Percentiles rank a stretch among this genome's conserved stretches.
phyloP scores from a whole-genome alignment of 192 early-diverging fungal species.

The Backusella psychrophila region DNA sequence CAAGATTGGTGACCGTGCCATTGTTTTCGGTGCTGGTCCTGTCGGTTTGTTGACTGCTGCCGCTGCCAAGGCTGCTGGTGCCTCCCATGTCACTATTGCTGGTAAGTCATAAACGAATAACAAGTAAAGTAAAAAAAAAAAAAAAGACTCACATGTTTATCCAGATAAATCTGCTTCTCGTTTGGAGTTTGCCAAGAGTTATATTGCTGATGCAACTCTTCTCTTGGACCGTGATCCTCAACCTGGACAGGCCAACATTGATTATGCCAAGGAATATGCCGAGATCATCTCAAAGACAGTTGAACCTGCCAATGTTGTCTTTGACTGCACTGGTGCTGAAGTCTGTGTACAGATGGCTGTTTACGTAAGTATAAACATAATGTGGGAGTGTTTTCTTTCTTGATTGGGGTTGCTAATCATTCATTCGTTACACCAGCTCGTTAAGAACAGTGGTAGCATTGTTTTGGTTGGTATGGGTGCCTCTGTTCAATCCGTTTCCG shows the following conservation, averaged over 20 bases:
- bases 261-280: slow-evolving; percentile 25
- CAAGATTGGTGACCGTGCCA: slow-evolving; percentile 32
- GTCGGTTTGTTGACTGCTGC: slow-evolving; percentile 40
- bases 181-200: slow-evolving; percentile 41
- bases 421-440: slow-evolving; percentile 16
- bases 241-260: slow-evolving; percentile 31
- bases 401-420: not conserved
- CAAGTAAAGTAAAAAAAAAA: not conserved
- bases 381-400: not conserved
- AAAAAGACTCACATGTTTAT: not conserved
- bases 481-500: slow-evolving; percentile 31
- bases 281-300: slow-evolving; percentile 16
- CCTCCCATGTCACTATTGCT: slow-evolving; percentile 37
- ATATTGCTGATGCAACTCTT: slow-evolving; percentile 31
- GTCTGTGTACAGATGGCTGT: slow-evolving; percentile 41
- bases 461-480: slow-evolving; percentile 44
- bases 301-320: slow-evolving; percentile 34
- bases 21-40: slow-evolving; percentile 49
- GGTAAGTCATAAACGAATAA: slow-evolving; percentile 18
- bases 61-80: slow-evolving; percentile 43
- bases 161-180: slow-evolving; percentile 28
- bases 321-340: slow-evolving; percentile 44
- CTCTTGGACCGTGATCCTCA: slow-evolving; percentile 13
- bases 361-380: slow-evolving; percentile 21
- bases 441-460: slow-evolving; percentile 38